A percentile compares a stretch with the other conserved stretches of the same genome.
Evolutionary conservation across 208 protist genomes (phyloP).

Genomic region (Strigomonas culicis): DNA sequence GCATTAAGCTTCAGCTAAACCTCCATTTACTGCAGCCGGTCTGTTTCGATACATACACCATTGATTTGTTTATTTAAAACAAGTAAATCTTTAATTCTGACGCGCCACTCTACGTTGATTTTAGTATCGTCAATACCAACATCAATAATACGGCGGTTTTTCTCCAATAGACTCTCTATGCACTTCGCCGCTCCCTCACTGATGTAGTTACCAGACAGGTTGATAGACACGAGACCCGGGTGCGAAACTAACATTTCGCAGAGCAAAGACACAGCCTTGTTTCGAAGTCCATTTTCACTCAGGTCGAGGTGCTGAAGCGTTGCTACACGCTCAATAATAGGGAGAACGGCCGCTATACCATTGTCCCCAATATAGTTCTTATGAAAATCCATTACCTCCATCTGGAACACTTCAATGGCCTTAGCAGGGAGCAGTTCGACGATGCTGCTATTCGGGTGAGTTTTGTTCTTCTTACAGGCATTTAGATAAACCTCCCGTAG

Average conservation of each 20-base stretch:
- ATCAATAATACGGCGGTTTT: slow-evolving; percentile 56
- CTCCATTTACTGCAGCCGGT: too few species aligned
- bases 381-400: slow-evolving; percentile 62
- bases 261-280: slow-evolving; percentile 59
- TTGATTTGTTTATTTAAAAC: too few species aligned
- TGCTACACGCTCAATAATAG: slow-evolving; percentile 48
- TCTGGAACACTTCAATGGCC: slow-evolving; percentile 21
- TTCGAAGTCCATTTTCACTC: slow-evolving; percentile 85
- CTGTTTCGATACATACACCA: too few species aligned
- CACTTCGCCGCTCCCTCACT: slow-evolving; percentile 74
- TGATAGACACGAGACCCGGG: slow-evolving; percentile 56
- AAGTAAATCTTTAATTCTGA: slow-evolving; percentile 29
- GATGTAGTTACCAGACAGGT: slow-evolving; percentile 90
- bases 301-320: slow-evolving; percentile 54
- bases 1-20: too few species aligned
- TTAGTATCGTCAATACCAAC: slow-evolving; percentile 82
- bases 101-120: slow-evolving; percentile 75
- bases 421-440: slow-evolving; percentile 55
- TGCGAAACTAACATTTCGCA: slow-evolving; percentile 40
- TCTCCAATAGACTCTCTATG: slow-evolving; percentile 48
- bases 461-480: slow-evolving; percentile 54
- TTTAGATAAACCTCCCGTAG: slow-evolving; percentile 78
- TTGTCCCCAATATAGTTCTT: slow-evolving; percentile 89
- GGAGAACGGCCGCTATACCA: slow-evolving; percentile 67
- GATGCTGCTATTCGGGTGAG: slow-evolving; percentile 75